Percentiles rank a stretch among this genome's conserved stretches.
These are phyloP conservation scores for Narthecium ossifragum DNA, from an alignment of 106 monocot genomes.

Conservation along the genomic window DNA sequence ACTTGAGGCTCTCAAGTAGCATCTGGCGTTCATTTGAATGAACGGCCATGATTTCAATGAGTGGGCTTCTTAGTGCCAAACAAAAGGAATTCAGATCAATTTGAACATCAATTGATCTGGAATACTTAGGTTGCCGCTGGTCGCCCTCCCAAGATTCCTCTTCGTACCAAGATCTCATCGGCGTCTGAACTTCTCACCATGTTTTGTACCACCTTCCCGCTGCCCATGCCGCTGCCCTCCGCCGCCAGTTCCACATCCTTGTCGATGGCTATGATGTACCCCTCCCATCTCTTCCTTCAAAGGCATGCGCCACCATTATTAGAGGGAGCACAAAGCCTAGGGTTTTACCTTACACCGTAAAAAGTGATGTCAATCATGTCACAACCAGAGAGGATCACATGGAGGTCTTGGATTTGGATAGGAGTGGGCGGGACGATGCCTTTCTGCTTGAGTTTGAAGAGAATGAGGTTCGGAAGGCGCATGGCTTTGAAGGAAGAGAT, in stretches of 20 bases:
- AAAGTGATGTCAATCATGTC: constrained; percentile 98
- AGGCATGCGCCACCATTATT: constrained; percentile 84
- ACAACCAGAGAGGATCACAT: constrained; percentile 66
- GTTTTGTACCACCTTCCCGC: constrained; percentile 56
- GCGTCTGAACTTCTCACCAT: constrained; percentile 84
- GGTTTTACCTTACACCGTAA: constrained; percentile 93
- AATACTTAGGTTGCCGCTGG: too few species aligned
- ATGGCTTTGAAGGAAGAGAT: constrained; percentile 76
- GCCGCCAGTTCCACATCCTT: constrained; percentile 82
- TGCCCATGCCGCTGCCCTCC: constrained; percentile 34
- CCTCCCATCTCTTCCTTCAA: constrained; percentile 75
- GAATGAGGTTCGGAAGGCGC: constrained; percentile 60
- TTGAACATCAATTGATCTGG: too few species aligned
- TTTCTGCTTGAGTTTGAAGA: constrained; percentile 68
- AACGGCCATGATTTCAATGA: too few species aligned
- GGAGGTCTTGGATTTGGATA: constrained; percentile 90
- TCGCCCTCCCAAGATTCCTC: too few species aligned
- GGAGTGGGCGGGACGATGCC: constrained; percentile 88
- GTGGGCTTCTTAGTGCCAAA: too few species aligned
- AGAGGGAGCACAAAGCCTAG: constrained; percentile 84
- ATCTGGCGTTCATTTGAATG: too few species aligned
- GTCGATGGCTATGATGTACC: constrained; percentile 86
- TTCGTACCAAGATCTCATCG: too few species aligned
- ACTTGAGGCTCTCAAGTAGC: too few species aligned
- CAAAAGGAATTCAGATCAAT: too few species aligned